Evolutionary conservation across 2,329 filamentous ascomycete genomes (phyloP).

Genomic region (Sporothrix dimorphospora): DNA sequence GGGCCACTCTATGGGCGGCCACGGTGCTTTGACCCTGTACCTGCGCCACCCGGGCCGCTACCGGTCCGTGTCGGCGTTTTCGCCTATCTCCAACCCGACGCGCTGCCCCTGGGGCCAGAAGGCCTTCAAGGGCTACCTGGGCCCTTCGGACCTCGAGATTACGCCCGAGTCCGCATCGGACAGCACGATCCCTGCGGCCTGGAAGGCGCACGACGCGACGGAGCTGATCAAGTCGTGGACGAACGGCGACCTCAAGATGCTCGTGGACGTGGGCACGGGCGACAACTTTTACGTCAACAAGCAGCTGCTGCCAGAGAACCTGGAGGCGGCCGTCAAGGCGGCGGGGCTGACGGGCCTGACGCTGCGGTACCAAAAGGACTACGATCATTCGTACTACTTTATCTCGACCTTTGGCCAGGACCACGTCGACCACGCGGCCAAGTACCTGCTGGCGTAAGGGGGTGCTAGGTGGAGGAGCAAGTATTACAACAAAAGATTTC

Average conservation of each 20-base stretch:
- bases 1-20: slow-evolving; percentile 96
- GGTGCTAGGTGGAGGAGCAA: no score
- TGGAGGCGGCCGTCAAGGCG: slow-evolving; percentile 77
- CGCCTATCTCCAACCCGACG: slow-evolving; percentile 84
- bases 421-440: slow-evolving; percentile 89
- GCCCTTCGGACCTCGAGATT: slow-evolving; percentile 55
- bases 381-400: slow-evolving; percentile 98
- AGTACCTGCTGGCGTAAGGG: slow-evolving; percentile 60
- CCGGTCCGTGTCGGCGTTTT: slow-evolving; percentile 85
- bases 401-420: slow-evolving; percentile 89
- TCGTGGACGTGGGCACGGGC: slow-evolving; percentile 91
- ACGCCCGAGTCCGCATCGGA: slow-evolving; percentile 28
- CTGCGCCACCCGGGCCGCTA: slow-evolving; percentile 90
- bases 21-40: slow-evolving; percentile 90
- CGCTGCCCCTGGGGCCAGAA: slow-evolving; percentile 94
- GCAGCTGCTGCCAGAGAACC: slow-evolving; percentile 92
- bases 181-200: slow-evolving; percentile 59
- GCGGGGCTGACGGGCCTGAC: slow-evolving; percentile 72
- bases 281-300: slow-evolving; percentile 97
- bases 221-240: slow-evolving; percentile 79
- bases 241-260: slow-evolving; percentile 66
- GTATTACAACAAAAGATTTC: no score
- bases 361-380: slow-evolving; percentile 83
- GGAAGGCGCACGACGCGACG: slow-evolving; percentile 90
- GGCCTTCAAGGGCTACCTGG: slow-evolving; percentile 90